phyloP scores from a whole-genome alignment of 805 yeast species.

The Starmerella bombi region DNA sequence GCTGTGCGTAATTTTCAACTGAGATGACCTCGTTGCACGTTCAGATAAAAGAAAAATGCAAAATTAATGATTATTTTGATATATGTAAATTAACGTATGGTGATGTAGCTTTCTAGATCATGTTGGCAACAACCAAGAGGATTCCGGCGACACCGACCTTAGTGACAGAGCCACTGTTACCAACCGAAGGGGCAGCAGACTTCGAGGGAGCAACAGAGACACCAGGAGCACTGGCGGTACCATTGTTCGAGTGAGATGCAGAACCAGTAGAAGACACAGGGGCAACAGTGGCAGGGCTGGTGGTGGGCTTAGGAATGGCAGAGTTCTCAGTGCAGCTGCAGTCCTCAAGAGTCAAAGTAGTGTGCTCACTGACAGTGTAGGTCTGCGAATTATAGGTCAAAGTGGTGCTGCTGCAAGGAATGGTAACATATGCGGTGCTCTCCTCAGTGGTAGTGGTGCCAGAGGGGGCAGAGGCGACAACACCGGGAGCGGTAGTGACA shows the following conservation, averaged over 20 bases:
- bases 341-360: conserved; percentile 17
- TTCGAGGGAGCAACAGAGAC: conserved; percentile 4
- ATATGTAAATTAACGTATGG: too few relatives aligned
- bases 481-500: neutral
- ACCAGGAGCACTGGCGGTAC: conserved; percentile 2
- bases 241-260: too few relatives aligned
- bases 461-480: conserved; percentile 32
- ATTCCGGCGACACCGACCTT: conserved; percentile 5
- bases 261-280: conserved; percentile 13
- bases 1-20: too few relatives aligned
- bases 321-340: conserved; percentile 13
- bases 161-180: conserved; percentile 3
- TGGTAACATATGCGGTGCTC: conserved; percentile 13
- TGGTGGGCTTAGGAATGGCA: conserved; percentile 2
- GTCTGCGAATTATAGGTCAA: conserved; percentile 13
- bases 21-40: too few relatives aligned
- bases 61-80: too few relatives aligned
- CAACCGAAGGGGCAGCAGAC: conserved; percentile 7
- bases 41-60: too few relatives aligned
- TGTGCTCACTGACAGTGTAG: conserved; percentile 15
- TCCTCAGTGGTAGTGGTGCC: conserved; percentile 10
- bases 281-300: conserved; percentile 7
- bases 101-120: too few relatives aligned
- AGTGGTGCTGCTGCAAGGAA: conserved; percentile 15
- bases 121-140: conserved; percentile 6